These are phyloP conservation scores for Fusarium euwallaceae DNA, from an alignment of 2,329 filamentous ascomycete species.

Conservation along the genomic window DNA sequence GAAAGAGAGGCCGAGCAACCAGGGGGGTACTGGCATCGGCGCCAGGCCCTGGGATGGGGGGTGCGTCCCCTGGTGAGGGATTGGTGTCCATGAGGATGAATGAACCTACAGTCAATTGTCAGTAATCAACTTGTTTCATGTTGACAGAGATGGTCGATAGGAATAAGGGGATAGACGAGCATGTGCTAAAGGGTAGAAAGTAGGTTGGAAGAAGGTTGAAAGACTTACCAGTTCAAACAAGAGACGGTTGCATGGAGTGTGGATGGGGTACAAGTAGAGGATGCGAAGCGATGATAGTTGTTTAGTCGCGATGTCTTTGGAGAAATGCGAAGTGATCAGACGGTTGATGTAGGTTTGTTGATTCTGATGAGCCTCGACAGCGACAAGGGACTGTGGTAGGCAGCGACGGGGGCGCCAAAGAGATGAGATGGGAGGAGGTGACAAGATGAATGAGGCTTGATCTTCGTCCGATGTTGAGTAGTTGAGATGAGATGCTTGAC, in stretches of 20 bases:
- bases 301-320: neutral
- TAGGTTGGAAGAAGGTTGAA: neutral
- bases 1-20: neutral
- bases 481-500: neutral
- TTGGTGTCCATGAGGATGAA: neutral
- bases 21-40: neutral
- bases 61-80: neutral
- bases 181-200: neutral
- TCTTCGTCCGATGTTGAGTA: neutral
- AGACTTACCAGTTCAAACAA: neutral
- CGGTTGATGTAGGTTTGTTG: neutral
- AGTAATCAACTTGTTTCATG: neutral
- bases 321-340: neutral
- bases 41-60: neutral
- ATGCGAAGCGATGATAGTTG: neutral
- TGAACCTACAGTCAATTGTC: neutral
- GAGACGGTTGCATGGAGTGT: neutral
- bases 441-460: neutral
- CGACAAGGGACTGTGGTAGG: neutral
- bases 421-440: neutral
- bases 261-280: neutral
- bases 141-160: neutral
- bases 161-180: neutral
- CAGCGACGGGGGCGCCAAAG: neutral
- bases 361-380: neutral